Conservation (phyloP, 805 yeast species). For the Pichia eremophila region DNA sequence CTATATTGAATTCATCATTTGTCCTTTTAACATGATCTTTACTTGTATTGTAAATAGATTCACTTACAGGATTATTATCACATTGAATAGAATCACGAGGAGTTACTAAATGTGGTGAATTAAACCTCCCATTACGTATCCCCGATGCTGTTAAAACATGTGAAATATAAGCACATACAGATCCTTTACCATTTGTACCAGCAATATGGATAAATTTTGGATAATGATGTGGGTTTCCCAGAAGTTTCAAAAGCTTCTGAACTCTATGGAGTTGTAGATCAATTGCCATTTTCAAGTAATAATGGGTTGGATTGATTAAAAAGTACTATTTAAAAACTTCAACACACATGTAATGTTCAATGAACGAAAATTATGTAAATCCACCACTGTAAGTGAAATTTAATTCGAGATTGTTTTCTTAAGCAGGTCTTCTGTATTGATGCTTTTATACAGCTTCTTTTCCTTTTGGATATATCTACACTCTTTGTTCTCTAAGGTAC, state of each 20-base stretch:
- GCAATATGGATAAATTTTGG: constrained; percentile 69
- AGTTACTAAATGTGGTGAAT: constrained; percentile 75
- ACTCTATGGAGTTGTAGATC: constrained; percentile 53
- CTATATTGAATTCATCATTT: constrained; percentile 34
- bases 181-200: constrained; percentile 96
- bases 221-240: constrained; percentile 61
- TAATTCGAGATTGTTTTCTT: too few relatives aligned
- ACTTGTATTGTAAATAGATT: constrained; percentile 34
- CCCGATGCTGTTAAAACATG: constrained; percentile 45
- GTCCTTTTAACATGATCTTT: constrained; percentile 32
- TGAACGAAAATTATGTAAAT: too few relatives aligned
- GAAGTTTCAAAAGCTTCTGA: constrained; percentile 30
- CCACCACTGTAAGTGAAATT: too few relatives aligned
- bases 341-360: too few relatives aligned
- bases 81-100: constrained; percentile 71
- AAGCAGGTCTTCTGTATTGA: too few relatives aligned
- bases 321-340: too few relatives aligned
- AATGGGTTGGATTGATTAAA: too few relatives aligned
- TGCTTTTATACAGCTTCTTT: too few relatives aligned
- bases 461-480: too few relatives aligned
- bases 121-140: constrained; percentile 64
- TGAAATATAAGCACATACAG: constrained; percentile 75
- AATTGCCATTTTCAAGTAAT: constrained; percentile 33
- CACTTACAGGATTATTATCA: constrained; percentile 46
- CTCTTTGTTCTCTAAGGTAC: background rate